Evolutionary conservation across 2,329 filamentous ascomycete species (phyloP), one percentile per base, ranked within the genome.

Genomic region (Colletotrichum lupini): DNA sequence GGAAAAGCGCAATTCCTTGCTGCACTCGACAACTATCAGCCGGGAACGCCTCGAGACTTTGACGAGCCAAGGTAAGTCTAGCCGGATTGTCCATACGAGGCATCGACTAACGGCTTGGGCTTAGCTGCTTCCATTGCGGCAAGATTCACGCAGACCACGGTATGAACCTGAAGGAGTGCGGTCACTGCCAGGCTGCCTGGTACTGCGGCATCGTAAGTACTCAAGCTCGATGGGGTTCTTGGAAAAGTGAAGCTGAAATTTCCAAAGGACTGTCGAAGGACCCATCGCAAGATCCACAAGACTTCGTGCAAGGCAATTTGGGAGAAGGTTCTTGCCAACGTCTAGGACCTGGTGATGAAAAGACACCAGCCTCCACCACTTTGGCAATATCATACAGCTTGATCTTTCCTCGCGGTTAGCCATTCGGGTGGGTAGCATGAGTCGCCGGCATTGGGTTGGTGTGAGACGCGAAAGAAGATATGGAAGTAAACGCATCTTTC

Each of bases 91-190:
- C 24, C 2, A n/a, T 4, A 4, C 11, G 14, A 37, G 9, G 24
- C 14, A 52, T 7, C 24, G 26, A 6, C 37, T 49, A 1, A 49
- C 7, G 16, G 7, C 12, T 28, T 16, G 42, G 19, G 8, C 28
- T 12, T 28, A 78, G 77, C 66, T 79, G 77, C 72, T 79, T 74
- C 52, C 22, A 69, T 5, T 78, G 77, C 59, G 76, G 78, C 7
- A 78, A 77, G 62, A 68, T 75, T 19, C 6, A 63, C 22, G 65
- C 11, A 7, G 76, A 77, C 26, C 66, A 46, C 19, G 69, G 73
- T 24, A 72, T 72, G 55, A 28, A n/a, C 4, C 67, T 57, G 1
- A 52, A 35, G 28, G 60, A 62, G 19, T 78, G 76, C 19, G 49
- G 66, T 4, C 37, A 53, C 22, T 78, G 76, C 62, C 56, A 76